Evolutionary conservation across 148 eudicot genomes (phyloP).

Genomic region (Persicaria maculosa): DNA sequence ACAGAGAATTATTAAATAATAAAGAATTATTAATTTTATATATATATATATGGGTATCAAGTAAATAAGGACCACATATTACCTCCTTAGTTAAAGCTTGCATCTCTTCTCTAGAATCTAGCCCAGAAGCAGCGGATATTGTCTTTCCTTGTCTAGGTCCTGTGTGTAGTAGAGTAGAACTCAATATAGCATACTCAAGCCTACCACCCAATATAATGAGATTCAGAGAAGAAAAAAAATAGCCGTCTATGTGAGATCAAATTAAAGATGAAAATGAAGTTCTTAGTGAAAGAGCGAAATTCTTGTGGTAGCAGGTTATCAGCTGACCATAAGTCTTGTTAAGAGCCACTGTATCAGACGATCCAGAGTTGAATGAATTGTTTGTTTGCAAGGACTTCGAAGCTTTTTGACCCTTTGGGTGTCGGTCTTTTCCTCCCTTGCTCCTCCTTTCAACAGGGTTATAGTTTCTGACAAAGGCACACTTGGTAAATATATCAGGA

Average conservation of each 20-base stretch:
- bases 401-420: conserved; percentile 34
- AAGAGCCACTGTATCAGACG: conserved; percentile 31
- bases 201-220: not conserved
- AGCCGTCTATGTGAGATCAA: not conserved
- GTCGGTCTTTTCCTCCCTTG: conserved; percentile 60
- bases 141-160: conserved; percentile 45
- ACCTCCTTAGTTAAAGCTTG: conserved; percentile 62
- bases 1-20: not conserved
- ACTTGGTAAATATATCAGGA: not conserved
- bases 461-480: conserved; percentile 50
- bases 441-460: conserved; percentile 80
- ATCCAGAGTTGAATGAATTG: conserved; percentile 38
- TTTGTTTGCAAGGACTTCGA: conserved; percentile 66
- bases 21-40: too few relatives aligned
- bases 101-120: conserved; percentile 40
- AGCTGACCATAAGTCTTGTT: conserved; percentile 37
- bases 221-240: not conserved
- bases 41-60: not conserved
- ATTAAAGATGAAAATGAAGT: not conserved
- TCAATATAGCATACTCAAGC: not conserved
- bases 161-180: conserved; percentile 12
- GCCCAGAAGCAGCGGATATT: conserved; percentile 18
- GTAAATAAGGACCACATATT: not conserved
- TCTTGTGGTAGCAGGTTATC: not conserved
- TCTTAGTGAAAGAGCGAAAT: not conserved